Base-by-base conservation (phyloP, 1,139 yeast genomes). In the Zygoascus sp. region DNA sequence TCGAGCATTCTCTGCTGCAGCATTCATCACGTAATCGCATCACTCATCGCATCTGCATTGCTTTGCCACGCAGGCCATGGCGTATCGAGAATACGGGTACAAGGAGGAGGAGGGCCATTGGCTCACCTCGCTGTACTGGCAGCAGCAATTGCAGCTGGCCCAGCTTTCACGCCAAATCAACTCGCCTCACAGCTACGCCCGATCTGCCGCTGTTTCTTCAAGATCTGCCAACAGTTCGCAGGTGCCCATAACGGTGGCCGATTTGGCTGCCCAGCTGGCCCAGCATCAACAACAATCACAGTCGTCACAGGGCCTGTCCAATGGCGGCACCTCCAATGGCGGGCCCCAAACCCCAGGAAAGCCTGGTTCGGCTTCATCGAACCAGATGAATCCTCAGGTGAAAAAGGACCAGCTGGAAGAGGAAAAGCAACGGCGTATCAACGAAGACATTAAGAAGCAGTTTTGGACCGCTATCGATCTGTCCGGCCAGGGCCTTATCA, bases 401-500 rank as follows among this genome's bases (percentile, higher is more conserved):
- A 57, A 61, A 61, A 67, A 76, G 46, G 88, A 85, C 53, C 90
- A 82, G 61, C 88, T 87, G 57, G 88, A 84, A 56, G 79, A 80
- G 51, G 86, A 83, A 64, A 86, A 83, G 55, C 92, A 83, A 60
- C 80, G 88, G 61, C 74, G 82, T 63, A 80, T 80, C 69, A 79
- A 85, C 63, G 77, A 79, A 51, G 83, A 79, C 56, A 78, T 85
- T 41, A 79, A 82, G 50, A 77, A 77, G 58, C 97, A 90, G 67
- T 76, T 85, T 59, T 94, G 99, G 99, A 85, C 95, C 47, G 94
- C 92, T 21, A 73, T 94, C 56, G 99, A 94, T 69, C 73, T 92
- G 55, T 81, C 95, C 56, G 96, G 97, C 48, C 95, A 92, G 66
- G 89, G 95, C 20, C 72, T 92, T 47, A 73, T 80, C 53, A 76